A percentile compares a stretch with the other conserved stretches of the same genome.
Evolutionary conservation across 2,329 filamentous ascomycete species (phyloP).

Genomic region (Sporothrix dimorphospora): DNA sequence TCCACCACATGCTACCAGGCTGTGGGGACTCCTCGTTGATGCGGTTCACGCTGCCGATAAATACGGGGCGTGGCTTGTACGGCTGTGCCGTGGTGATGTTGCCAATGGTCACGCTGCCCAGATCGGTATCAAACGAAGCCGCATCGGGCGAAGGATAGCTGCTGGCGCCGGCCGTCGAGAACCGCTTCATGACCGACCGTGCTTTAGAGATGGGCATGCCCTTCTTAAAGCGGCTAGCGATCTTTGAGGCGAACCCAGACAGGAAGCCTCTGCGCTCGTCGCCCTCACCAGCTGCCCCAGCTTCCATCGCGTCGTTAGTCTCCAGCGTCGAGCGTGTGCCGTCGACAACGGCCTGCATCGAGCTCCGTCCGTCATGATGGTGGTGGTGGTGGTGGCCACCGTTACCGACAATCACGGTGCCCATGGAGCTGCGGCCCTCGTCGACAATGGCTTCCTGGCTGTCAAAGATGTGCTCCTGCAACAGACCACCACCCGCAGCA

Average conservation of each 20-base stretch:
- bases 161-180: conserved; percentile 14
- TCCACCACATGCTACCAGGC: conserved; percentile 12
- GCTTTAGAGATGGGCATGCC: not conserved
- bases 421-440: conserved; percentile 3
- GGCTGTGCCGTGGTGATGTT: conserved; percentile 33
- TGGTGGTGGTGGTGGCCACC: not conserved
- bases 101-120: conserved; percentile 32
- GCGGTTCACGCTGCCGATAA: conserved; percentile 31
- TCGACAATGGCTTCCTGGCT: conserved; percentile 32
- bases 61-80: conserved; percentile 33
- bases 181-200: conserved; percentile 9
- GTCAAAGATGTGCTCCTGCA: not conserved
- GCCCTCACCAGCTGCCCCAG: not conserved
- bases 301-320: not conserved
- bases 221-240: conserved; percentile 25
- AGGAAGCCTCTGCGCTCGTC: conserved; percentile 18
- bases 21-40: conserved; percentile 30
- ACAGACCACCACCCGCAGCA: not conserved
- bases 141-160: conserved; percentile 26
- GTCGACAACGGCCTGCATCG: conserved; percentile 16
- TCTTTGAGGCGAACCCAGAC: conserved; percentile 21
- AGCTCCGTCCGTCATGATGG: not conserved
- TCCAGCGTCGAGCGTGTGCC: conserved; percentile 22
- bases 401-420: not conserved
- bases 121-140: conserved; percentile 32